These are phyloP conservation scores for Ampelocalamus luodianensis DNA, from an alignment of 176 grass and related monocot genomes.

Conservation along the genomic window DNA sequence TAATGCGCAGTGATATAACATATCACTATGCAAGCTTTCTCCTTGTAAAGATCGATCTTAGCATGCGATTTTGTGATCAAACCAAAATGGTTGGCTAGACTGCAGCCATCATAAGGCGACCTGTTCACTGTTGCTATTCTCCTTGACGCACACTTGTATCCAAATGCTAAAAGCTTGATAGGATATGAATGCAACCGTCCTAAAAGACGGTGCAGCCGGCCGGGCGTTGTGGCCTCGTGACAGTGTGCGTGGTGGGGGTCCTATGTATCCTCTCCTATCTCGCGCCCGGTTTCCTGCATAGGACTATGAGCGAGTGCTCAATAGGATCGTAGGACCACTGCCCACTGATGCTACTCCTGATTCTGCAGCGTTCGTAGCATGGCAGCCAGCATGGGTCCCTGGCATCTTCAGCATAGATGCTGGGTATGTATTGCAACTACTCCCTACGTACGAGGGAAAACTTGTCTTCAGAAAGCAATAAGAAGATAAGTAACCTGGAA, in stretches of 20 bases:
- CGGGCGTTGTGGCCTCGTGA: constrained; percentile 28
- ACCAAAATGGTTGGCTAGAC: neutral
- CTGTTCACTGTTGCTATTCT: neutral
- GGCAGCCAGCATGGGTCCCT: constrained; percentile 40
- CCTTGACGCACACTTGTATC: neutral
- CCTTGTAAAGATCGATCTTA: neutral
- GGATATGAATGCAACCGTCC: constrained; percentile 35
- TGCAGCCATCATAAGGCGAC: neutral
- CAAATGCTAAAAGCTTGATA: constrained; percentile 20
- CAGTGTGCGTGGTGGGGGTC: constrained; percentile 37
- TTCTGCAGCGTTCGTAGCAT: constrained; percentile 42
- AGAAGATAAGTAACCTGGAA: no score
- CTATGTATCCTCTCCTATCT: constrained; percentile 15
- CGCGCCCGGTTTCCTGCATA: constrained; percentile 22
- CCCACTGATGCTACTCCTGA: neutral
- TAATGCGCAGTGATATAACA: neutral
- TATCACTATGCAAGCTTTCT: neutral
- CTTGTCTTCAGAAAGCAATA: no score
- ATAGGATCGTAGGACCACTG: constrained; percentile 44
- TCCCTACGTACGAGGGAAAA: no score
- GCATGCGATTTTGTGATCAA: neutral
- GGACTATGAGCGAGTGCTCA: neutral
- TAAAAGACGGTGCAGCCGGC: constrained; percentile 16
- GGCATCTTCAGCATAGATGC: constrained; percentile 41
- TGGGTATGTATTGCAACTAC: neutral